Base-by-base conservation (phyloP, 768 basidiomycete genomes). In the Suillus decipiens region DNA sequence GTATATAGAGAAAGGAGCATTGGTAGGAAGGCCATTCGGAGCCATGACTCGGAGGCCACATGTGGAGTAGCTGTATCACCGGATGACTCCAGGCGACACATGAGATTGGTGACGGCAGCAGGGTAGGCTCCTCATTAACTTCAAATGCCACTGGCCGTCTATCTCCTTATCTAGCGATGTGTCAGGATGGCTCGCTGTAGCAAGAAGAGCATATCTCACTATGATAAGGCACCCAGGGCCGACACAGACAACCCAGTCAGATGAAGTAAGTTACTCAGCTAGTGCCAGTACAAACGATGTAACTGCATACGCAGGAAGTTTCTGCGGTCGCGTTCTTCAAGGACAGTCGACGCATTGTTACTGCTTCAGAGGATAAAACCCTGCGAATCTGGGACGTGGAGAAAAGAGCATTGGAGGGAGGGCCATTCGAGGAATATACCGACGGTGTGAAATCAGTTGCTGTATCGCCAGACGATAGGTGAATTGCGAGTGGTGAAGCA, bases 401-500 rank as follows among this genome's bases (percentile, higher is more conserved):
- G n/a, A n/a, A n/a, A n/a, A n/a, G n/a, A n/a, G n/a, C n/a, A n/a
- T n/a, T n/a, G n/a, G n/a, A n/a, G n/a, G n/a, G n/a, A n/a, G 62
- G 59, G 0, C 65, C 72, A 5, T 31, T 73, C 5, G 15, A 60
- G 0, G 73, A 73, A 10, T 75, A 75, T n/a, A 70, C 65, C 2
- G 64, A 69, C 7, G 65, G 66, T 0, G 67, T 76, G 14, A 66
- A 64, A 57, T 74, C 71, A 48, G 69, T 75, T 42, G 70, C 73
- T 2, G 69, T 73, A 64, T 71, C 73, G 0, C 73, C 70, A 43
- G 61, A 73, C 55, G 71, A 70, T 36, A 66, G 62, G 9, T 61
- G 53, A 51, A 67, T 75, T n/a, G 73, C 71, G 24, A 74, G 69
- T 10, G 74, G 61, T 42, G 64, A 71, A 33, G 68, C 68, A 60